phyloP scores from a whole-genome alignment of 2,329 filamentous ascomycete species.

The Mariannaea sp. region DNA sequence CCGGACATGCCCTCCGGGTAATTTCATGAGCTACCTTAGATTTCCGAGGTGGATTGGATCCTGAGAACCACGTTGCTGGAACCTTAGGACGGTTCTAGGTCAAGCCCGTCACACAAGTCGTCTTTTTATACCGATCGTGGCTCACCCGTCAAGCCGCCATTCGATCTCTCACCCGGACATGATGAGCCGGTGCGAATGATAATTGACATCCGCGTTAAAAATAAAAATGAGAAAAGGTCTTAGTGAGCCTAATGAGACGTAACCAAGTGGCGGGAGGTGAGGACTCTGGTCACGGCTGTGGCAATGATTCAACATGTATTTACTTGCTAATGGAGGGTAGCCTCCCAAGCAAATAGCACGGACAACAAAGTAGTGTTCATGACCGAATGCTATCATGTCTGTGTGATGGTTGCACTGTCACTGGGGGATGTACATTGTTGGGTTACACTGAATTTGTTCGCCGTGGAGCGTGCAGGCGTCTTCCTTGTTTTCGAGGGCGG shows the following conservation, averaged over 20 bases:
- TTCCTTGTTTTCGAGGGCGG: slow-evolving; percentile 4
- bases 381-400: slow-evolving; percentile 1
- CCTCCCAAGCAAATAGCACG: too few species aligned
- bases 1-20: slow-evolving; percentile 15
- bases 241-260: too few species aligned
- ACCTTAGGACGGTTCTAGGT: slow-evolving; percentile 20
- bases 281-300: too few species aligned
- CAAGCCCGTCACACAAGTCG: slow-evolving; percentile 32
- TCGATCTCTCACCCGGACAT: background rate
- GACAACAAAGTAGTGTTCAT: too few species aligned
- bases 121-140: slow-evolving; percentile 29
- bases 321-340: too few species aligned
- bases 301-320: too few species aligned
- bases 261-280: too few species aligned
- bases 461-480: slow-evolving; percentile 7
- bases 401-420: background rate
- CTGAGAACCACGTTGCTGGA: slow-evolving; percentile 28
- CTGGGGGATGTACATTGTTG: background rate
- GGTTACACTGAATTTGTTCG: slow-evolving; percentile 12
- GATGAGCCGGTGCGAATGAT: too few species aligned
- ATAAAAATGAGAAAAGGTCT: too few species aligned
- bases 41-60: slow-evolving; percentile 22
- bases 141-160: slow-evolving; percentile 22
- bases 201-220: too few species aligned
- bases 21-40: slow-evolving; percentile 7